Conservation (phyloP, 805 yeast species). For the Saccharomyces eubayanus region DNA sequence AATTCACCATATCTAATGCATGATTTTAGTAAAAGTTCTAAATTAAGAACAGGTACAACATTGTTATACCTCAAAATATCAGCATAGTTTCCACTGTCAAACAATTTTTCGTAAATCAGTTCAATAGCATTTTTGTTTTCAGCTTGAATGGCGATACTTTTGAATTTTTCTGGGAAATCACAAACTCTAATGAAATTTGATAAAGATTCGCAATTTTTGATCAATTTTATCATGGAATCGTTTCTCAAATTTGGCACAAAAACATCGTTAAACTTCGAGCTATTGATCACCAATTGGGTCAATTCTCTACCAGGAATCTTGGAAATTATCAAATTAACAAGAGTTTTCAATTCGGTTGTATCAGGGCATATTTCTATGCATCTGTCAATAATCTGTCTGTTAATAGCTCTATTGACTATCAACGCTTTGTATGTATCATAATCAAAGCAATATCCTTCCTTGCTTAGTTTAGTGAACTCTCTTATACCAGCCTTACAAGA, state of each 20-base stretch:
- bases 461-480: conserved; percentile 18
- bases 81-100: conserved; percentile 10
- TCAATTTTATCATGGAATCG: conserved; percentile 18
- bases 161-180: conserved; percentile 24
- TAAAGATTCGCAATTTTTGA: conserved; percentile 8
- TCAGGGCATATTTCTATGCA: conserved; percentile 15
- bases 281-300: conserved; percentile 10
- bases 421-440: conserved; percentile 27
- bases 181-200: conserved; percentile 12
- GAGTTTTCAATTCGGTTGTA: conserved; percentile 12
- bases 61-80: conserved; percentile 18
- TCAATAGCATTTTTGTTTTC: conserved; percentile 20
- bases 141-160: conserved; percentile 24
- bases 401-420: conserved; percentile 13
- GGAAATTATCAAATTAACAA: conserved; percentile 16
- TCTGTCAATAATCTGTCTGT: conserved; percentile 13
- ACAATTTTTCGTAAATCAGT: conserved; percentile 17
- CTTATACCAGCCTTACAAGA: conserved; percentile 21
- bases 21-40: conserved; percentile 19
- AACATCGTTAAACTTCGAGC: conserved; percentile 7
- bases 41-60: conserved; percentile 20
- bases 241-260: conserved; percentile 20
- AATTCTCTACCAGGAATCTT: conserved; percentile 8
- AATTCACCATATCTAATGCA: conserved; percentile 21
- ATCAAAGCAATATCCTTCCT: conserved; percentile 27